These are phyloP conservation scores for Hyaloperonospora brassicae DNA, from an alignment of 352 stramenopile genomes.

Conservation along the genomic window DNA sequence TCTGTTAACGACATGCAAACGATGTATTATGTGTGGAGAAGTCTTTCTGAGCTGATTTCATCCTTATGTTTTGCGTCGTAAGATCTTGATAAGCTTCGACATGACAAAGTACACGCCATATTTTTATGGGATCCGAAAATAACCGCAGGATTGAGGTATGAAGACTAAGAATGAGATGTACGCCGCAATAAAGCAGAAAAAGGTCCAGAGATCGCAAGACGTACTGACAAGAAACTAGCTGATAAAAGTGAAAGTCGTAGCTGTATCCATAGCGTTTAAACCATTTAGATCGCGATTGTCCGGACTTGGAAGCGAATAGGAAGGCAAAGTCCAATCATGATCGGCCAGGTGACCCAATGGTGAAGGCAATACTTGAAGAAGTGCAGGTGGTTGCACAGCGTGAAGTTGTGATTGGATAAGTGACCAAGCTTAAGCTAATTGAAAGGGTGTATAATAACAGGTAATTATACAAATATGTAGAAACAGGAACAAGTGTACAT, in stretches of 20 bases:
- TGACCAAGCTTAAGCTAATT: not conserved
- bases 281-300: slow-evolving; percentile 1
- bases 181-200: not conserved
- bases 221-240: not conserved
- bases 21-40: not conserved
- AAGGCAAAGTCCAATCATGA: slow-evolving; percentile 5
- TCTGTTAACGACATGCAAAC: not conserved
- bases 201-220: not conserved
- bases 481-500: no score
- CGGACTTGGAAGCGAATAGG: not conserved
- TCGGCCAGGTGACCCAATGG: not conserved
- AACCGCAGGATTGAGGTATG: not conserved
- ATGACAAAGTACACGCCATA: slow-evolving; percentile 1
- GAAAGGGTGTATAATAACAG: slow-evolving; percentile 1
- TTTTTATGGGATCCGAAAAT: slow-evolving; percentile 1
- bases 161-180: not conserved
- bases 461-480: no score
- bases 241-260: not conserved
- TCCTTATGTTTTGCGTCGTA: not conserved
- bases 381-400: no score
- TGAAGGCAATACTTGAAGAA: not conserved
- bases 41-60: not conserved
- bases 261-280: not conserved
- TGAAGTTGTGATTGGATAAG: not conserved
- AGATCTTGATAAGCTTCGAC: not conserved